Evolutionary conservation across 1,284 basidiomycete species (phyloP), one percentile per base, ranked within the genome.

Genomic region (Sanghuangporus weigelae): DNA sequence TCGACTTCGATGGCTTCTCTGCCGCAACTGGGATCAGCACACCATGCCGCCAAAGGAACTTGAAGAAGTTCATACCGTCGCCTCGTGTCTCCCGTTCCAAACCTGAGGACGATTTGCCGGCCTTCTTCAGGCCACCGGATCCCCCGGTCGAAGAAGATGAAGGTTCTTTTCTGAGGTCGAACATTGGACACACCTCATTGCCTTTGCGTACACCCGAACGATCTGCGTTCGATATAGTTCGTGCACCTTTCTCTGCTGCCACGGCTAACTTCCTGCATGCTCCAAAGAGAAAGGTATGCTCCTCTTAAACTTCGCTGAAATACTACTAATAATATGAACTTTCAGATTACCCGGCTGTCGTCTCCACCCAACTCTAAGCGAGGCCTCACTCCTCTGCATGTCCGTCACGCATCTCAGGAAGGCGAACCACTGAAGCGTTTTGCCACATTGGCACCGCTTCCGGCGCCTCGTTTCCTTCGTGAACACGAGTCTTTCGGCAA

Each of bases 1-100:
- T 65, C 8, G 64, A 65, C 60, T 62, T 65, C 38, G 64, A 65
- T 35, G 64, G 59, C 50, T 65, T 65, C 44, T 57, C 64, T 42
- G 44, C 56, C 26, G 64, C 56, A 36, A 53, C 64, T 6, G 64
- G 50, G 3, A 59, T 62, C 42, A 65, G 64, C 49, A 65, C 64
- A 7, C 64, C 64, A 6, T 65, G 56, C 39, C 60, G 48, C 36
- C 46, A 54, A 23, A 21, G 35, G 5, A 31, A 31, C 26, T 31
- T 31, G 26, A 19, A 56, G 23, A 64, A 44, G 21, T n/a, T 35
- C 11, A 44, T 48, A 16, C 56, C 54, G 7, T 42, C 54, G 19
- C 59, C 55, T 21, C 57, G 55, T 23, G 23, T 26, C 21, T n/a
- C 44, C 14, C 61, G 60, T 19, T 62, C 53, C 39, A 63, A 53